phyloP scores from a whole-genome alignment of 2,329 filamentous ascomycete species.

The Monosporascus sp. region DNA sequence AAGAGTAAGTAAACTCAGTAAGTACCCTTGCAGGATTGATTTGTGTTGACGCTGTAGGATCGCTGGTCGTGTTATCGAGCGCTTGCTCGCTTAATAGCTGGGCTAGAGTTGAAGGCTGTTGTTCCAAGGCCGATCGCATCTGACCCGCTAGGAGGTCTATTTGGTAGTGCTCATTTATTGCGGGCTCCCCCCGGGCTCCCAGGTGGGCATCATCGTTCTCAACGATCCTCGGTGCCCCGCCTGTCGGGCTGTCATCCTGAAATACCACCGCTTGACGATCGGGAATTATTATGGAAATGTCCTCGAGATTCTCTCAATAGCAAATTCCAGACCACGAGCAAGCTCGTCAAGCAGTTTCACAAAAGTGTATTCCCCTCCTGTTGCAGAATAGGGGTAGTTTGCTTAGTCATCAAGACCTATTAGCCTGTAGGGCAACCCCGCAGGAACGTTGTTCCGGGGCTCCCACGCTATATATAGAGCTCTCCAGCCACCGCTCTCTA shows the following conservation, averaged over 20 bases:
- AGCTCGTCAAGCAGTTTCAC: conserved; percentile 16
- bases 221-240: background rate
- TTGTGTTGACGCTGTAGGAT: background rate
- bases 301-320: conserved; percentile 15
- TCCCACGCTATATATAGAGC: too few relatives aligned
- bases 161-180: background rate
- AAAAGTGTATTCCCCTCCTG: conserved; percentile 10
- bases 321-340: conserved; percentile 11
- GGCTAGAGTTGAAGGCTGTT: background rate
- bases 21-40: background rate
- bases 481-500: too few relatives aligned
- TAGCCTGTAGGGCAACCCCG: too few relatives aligned
- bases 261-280: background rate
- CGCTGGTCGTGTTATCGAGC: background rate
- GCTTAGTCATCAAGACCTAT: too few relatives aligned
- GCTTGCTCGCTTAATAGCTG: background rate
- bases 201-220: background rate
- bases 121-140: background rate
- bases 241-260: background rate
- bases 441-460: too few relatives aligned
- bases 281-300: background rate
- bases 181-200: too few relatives aligned
- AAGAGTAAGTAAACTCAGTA: background rate
- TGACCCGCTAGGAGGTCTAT: background rate
- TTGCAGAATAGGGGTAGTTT: too few relatives aligned